Conservation (phyloP, 192 early-diverging fungal species). For the Coemansia biformis region DNA sequence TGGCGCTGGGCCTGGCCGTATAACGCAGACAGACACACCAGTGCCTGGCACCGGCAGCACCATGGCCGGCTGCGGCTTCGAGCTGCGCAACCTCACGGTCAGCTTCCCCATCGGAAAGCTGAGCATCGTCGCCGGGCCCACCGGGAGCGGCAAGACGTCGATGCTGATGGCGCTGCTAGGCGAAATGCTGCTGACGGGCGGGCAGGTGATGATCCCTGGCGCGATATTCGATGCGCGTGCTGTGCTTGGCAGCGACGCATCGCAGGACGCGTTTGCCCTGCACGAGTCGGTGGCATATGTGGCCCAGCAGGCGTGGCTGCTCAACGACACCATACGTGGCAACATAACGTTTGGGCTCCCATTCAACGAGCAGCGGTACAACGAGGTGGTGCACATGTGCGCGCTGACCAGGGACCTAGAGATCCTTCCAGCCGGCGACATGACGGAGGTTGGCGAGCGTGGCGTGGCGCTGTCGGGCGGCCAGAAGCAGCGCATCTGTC, state of each 20-base stretch:
- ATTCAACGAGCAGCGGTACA: conserved; percentile 72
- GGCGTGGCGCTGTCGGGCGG: conserved; percentile 83
- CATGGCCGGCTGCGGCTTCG: conserved; percentile 33
- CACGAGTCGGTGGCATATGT: conserved; percentile 72
- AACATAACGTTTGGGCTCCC: conserved; percentile 84
- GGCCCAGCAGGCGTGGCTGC: conserved; percentile 73
- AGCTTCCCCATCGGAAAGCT: conserved; percentile 67
- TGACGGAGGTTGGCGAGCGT: conserved; percentile 89
- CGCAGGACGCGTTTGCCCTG: conserved; percentile 13
- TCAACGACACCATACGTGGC: conserved; percentile 68
- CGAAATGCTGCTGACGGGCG: conserved; percentile 57
- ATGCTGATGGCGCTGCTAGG: conserved; percentile 76
- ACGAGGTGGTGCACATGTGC: conserved; percentile 74
- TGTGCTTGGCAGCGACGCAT: conserved; percentile 7
- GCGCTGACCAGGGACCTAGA: conserved; percentile 79
- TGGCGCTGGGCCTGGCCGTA: background rate
- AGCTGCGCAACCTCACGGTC: conserved; percentile 61
- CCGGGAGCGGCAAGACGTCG: conserved; percentile 84
- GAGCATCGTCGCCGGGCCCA: conserved; percentile 76
- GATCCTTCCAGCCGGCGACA: conserved; percentile 79
- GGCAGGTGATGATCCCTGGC: conserved; percentile 38
- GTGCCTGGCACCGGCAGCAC: background rate
- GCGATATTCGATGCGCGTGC: conserved; percentile 65
- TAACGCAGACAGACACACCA: no score
- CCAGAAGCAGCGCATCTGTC: conserved; percentile 78